Percentiles rank a stretch among this genome's conserved stretches.
These are phyloP conservation scores for Cicer pinnatifidum DNA, from an alignment of 306 rosid genomes.

Conservation along the genomic window DNA sequence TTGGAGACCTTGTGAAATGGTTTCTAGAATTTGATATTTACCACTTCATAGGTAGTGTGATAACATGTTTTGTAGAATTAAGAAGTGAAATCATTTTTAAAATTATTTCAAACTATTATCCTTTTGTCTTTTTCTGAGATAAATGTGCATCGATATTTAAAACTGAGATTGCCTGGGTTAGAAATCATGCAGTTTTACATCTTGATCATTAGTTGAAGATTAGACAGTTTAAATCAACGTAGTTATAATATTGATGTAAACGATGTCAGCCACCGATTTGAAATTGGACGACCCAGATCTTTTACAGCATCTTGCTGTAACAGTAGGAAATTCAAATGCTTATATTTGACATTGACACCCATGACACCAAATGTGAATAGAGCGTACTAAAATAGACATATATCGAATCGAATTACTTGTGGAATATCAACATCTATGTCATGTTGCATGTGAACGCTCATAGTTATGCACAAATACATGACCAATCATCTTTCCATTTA, in stretches of 20 bases:
- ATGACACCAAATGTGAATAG: not conserved
- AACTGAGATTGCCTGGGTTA: too few species aligned
- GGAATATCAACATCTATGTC: not conserved
- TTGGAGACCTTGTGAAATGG: constrained; percentile 62
- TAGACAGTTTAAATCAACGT: too few species aligned
- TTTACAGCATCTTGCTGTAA: too few species aligned
- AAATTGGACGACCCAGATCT: too few species aligned
- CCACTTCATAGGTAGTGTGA: not conserved
- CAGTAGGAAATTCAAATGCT: too few species aligned
- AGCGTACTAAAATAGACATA: not conserved
- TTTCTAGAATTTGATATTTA: constrained; percentile 16
- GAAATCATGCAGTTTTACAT: too few species aligned
- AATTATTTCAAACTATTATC: not conserved
- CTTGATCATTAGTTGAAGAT: too few species aligned
- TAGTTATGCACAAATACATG: not conserved
- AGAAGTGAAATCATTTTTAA: not conserved
- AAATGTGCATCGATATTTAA: not conserved
- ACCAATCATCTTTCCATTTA: not conserved
- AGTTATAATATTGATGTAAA: too few species aligned
- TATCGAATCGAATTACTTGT: too few species aligned
- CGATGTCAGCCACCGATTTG: too few species aligned
- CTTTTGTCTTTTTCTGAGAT: constrained; percentile 11
- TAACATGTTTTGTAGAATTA: not conserved
- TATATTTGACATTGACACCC: not conserved
- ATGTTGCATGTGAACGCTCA: not conserved